phyloP scores from a whole-genome alignment of 1,284 basidiomycete genomes.

The Cryptococcus hybrid region DNA sequence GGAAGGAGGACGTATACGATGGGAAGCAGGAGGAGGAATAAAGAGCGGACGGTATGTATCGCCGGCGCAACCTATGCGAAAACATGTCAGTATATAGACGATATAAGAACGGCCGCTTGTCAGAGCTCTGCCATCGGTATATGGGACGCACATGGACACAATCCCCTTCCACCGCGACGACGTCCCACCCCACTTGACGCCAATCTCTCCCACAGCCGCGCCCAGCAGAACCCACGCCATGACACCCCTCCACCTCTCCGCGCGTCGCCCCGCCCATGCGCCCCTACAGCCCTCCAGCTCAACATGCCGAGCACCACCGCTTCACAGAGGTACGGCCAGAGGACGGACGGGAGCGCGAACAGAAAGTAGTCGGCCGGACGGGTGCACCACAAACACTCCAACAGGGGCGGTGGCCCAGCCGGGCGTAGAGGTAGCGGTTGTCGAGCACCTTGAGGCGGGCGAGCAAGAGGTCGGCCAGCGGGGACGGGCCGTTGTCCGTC shows the following conservation, averaged over 20 bases:
- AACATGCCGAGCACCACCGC: conserved; percentile 26
- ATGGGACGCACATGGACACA: conserved; percentile 31
- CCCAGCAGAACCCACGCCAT: conserved; percentile 21
- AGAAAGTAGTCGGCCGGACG: conserved; percentile 24
- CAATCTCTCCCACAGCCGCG: conserved; percentile 5
- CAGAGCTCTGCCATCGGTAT: neutral
- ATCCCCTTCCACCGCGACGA: conserved; percentile 27
- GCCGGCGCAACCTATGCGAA: conserved; percentile 23
- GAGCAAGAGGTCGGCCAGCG: conserved; percentile 25
- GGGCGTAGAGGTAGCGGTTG: conserved; percentile 28
- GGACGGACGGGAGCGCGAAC: conserved; percentile 20
- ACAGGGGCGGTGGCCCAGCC: conserved; percentile 31
- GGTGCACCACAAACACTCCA: conserved; percentile 37
- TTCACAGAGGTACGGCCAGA: conserved; percentile 23
- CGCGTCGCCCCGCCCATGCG: conserved; percentile 6
- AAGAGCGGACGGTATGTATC: conserved; percentile 22
- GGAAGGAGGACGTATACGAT: conserved; percentile 32
- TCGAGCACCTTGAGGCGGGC: conserved; percentile 24
- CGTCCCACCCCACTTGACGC: conserved; percentile 18
- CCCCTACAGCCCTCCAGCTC: conserved; percentile 20
- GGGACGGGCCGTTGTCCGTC: conserved; percentile 1
- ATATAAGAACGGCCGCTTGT: neutral
- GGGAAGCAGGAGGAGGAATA: conserved; percentile 24
- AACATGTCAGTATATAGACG: neutral
- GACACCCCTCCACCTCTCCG: conserved; percentile 16